Base-by-base conservation (phyloP, 2,329 filamentous ascomycete species). In the Leptographium procerum region DNA sequence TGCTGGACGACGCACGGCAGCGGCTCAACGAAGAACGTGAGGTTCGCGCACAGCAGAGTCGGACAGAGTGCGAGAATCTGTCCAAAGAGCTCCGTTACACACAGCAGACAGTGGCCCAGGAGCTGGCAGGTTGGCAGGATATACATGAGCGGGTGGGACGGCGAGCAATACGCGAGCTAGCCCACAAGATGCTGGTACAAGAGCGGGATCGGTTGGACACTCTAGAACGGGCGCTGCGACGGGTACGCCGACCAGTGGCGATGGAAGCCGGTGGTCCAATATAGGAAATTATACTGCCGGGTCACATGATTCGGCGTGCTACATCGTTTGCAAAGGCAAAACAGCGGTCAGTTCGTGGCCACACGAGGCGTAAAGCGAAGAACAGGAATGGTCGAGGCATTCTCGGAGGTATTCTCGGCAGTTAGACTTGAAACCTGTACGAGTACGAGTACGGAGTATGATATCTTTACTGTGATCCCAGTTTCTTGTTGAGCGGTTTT, bases 111-210 rank as follows among this genome's bases (percentile, higher is more conserved):
- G 92, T 97, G 28, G 92, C 95, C 8, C 81, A 84, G 1, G 94
- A 99, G 73, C 72, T 99, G 58, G 94, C 94, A 0, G 91, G 89
- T 19, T 99, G 94, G 90, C 91, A 96, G 67, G 90, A 95, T 47
- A 83, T 91, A 74, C 85, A 95, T 67, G 89, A 90, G 64, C 83
- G 82, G 66, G 84, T 89, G 73, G 91, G 88, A 1, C 77, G 85
- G 61, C 81, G 81, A 60, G 88, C 89, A 31, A 81, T 96, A 61
- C 83, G 80, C 63, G 84, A 90, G 52, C 82, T 95, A 65, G 92
- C 88, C 22, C 81, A 78, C 66, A 83, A 83, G 34, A 91, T 91
- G 80, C 77, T 97, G 29, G 82, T 96, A 4, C 80, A 82, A 57
- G 94, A 99, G 73, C 82, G 81, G 63, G 87, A 88, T 68, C 81